Evolutionary conservation across 768 basidiomycete species (phyloP), one percentile per base, ranked within the genome.

Genomic region (Pisolithus sp.): DNA sequence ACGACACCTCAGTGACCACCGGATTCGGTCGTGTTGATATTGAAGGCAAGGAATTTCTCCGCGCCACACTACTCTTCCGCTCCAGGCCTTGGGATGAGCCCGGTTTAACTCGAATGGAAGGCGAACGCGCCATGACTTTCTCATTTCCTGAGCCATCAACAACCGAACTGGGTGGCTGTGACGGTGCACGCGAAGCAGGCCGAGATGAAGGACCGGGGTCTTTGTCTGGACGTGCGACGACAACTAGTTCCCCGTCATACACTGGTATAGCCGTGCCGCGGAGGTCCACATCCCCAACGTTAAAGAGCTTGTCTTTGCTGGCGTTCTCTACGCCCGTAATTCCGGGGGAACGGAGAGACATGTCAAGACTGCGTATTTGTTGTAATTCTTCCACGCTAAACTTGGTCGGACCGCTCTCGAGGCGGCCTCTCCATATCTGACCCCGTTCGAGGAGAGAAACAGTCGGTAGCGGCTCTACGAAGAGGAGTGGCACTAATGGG

Each of bases 51-150:
- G 89, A 93, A 57, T 79, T 90, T 18, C 89, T 75, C 17, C 86
- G 77, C 1, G 85, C 82, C 50, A 83, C 61, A 58, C 87, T 90
- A 17, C 83, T 73, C 66, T 91, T 89, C n/a, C 89, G 78, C 40
- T 90, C 86, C 39, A 89, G 58, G 0, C 80, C 78, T 26, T 85
- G 80, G 0, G 82, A 81, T 0, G 82, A 76, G 26, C 80, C 77
- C 0, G 89, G 81, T 55, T 83, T 87, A 44, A 90, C 86, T 18
- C 89, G 82, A 48, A 91, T 88, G 4, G 86, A 89, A 2, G 89
- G 86, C 8, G 78, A 75, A 10, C 89, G 78, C 15, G 72, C 69
- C 10, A 85, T 60, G 4, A 71, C 46, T 58, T 75, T 79, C 7
- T 63, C 76, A 39, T 53, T 49, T 18, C 61, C 59, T 20, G 71